Conservation (phyloP, 306 rosid genomes). For the Lathyrus sativus region DNA sequence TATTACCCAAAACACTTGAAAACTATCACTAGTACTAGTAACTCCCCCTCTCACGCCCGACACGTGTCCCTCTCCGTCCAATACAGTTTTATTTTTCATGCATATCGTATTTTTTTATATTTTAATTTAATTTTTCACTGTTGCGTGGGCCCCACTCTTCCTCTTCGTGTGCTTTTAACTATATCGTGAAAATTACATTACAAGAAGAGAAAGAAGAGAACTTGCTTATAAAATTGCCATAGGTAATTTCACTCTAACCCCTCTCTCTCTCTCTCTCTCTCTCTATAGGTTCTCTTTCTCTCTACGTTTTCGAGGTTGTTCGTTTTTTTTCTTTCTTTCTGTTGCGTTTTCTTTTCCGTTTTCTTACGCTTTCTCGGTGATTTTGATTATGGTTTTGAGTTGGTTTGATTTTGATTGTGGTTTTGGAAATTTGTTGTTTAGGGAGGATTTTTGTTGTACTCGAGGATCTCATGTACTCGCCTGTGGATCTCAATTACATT, state of each 20-base stretch:
- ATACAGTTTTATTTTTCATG: background rate
- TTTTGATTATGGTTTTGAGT: conserved; percentile 17
- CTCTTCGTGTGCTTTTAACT: conserved; percentile 9
- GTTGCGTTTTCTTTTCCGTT: conserved; percentile 32
- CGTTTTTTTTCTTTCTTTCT: background rate
- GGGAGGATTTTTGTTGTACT: conserved; percentile 44
- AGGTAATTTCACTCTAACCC: conserved; percentile 38
- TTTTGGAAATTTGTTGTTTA: background rate
- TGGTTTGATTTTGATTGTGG: conserved; percentile 15
- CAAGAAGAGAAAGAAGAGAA: background rate
- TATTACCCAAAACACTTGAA: background rate
- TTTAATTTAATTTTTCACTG: background rate
- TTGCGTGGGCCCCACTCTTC: conserved; percentile 37
- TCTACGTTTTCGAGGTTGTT: background rate
- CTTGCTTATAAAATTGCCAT: conserved; percentile 27
- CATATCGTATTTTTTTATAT: background rate
- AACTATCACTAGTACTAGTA: background rate
- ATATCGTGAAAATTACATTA: conserved; percentile 21
- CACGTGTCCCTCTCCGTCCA: conserved; percentile 12
- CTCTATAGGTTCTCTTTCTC: conserved; percentile 40
- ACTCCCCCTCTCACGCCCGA: background rate
- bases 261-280: conserved; percentile 28
- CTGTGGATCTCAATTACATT: conserved; percentile 73
- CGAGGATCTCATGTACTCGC: conserved; percentile 88
- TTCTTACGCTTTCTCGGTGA: conserved; percentile 25